phyloP scores from a whole-genome alignment of 148 eudicot species.

The Arbutus unedo region DNA sequence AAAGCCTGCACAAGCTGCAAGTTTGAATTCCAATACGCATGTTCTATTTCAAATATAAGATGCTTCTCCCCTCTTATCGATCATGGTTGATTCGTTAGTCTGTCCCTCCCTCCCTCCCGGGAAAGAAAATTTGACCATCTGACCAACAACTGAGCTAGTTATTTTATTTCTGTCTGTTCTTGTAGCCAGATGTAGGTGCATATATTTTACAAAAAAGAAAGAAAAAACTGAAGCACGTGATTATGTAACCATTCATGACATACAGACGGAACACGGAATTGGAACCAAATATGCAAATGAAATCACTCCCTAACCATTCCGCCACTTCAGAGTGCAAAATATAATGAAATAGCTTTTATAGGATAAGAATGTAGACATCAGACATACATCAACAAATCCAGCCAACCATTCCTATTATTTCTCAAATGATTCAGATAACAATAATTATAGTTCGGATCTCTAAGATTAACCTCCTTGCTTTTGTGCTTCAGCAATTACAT shows the following conservation, averaged over 20 bases:
- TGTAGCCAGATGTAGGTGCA: not conserved
- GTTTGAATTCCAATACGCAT: not conserved
- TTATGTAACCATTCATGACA: not conserved
- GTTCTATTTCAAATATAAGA: not conserved
- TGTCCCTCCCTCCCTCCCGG: not conserved
- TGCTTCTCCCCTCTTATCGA: not conserved
- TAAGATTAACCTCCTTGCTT: constrained; percentile 69
- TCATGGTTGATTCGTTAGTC: not conserved
- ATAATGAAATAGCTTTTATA: not conserved
- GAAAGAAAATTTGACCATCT: not conserved
- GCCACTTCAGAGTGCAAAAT: not conserved
- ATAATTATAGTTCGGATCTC: not conserved
- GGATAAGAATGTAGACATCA: not conserved
- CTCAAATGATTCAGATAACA: not conserved
- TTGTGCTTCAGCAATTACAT: constrained; percentile 93
- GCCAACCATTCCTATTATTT: not conserved
- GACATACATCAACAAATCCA: not conserved
- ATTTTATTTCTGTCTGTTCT: not conserved
- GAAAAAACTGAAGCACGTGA: not conserved
- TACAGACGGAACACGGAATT: not conserved
- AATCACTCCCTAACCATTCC: not conserved
- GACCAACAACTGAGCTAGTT: not conserved
- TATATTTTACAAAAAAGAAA: not conserved
- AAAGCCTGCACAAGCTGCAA: not conserved
- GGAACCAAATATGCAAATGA: not conserved